Base-by-base conservation (phyloP, 257 asterid species). In the Anisodus acutangulus region DNA sequence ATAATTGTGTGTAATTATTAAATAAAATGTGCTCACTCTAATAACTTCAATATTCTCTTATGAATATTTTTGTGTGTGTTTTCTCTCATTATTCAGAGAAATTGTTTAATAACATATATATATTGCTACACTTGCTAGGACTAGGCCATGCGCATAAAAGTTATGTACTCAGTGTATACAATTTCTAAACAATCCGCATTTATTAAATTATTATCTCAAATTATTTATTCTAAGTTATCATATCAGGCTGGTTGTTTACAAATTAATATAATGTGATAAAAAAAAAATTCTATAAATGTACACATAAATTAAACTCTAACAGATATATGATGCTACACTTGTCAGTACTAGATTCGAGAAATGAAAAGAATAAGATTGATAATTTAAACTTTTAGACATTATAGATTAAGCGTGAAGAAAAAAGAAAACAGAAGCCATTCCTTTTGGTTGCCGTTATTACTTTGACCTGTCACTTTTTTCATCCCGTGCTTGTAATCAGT, bases 401-500 rank as follows among this genome's bases (percentile, higher is more conserved):
- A 74, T 74, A 74, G 9, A 74, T 74, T 22, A 74, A 74, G 22
- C 43, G 45, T 22, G 81, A 74, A 49, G 81, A 12, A 74, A 74
- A 22, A 74, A 22, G 80, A 74, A 47, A 74, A 47, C 80, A 74
- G 19, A 71, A n/a, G 58, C 2, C 43, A 49, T 49, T 74, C 31
- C 13, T 74, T 70, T 17, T 72, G 59, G 43, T 74, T 74, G 62
- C 8, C 62, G 22, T 74, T 10, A 74, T 74, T 74, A n/a, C 2
- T 49, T 74, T 74, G 81, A 74, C 9, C 58, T 49, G 81, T 74
- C 81, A 74, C 81, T 4, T 74, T 74, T 69, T 19, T 45, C 43
- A 49, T 22, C 62, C 49, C 81, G 81, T 49, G 81, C 81, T 22
- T 49, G 80, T 22, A 74, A 74, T 74, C 80, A 74, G 80, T 47